phyloP scores from a whole-genome alignment of 768 basidiomycete genomes.

The Pluteus cervinus region DNA sequence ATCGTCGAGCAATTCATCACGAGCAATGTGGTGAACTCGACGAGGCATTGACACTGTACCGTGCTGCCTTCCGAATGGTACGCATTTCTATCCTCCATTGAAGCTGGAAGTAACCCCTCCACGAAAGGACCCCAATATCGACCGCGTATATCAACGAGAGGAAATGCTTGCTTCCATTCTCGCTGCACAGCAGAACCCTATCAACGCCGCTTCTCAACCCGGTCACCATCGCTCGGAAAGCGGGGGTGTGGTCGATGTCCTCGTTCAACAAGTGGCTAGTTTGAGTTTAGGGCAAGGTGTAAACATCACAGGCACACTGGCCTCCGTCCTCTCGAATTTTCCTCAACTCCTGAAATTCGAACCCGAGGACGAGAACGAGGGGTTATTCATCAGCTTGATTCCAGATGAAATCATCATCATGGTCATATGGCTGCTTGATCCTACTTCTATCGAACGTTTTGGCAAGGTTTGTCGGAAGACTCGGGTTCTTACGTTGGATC shows the following conservation, averaged over 20 bases:
- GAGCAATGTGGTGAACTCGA: constrained; percentile 75
- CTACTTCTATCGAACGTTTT: constrained; percentile 70
- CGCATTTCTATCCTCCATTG: constrained; percentile 7
- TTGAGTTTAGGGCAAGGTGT: constrained; percentile 15
- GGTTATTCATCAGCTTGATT: constrained; percentile 47
- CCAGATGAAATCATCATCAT: constrained; percentile 75
- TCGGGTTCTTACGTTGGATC: constrained; percentile 63
- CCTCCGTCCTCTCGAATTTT: constrained; percentile 42
- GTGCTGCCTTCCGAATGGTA: constrained; percentile 70
- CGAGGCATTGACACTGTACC: constrained; percentile 70
- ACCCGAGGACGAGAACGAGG: constrained; percentile 61
- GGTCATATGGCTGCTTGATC: constrained; percentile 63
- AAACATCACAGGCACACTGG: constrained; percentile 35
- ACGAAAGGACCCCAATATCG: constrained; percentile 59
- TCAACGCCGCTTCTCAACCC: too few species aligned
- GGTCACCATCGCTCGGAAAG: too few species aligned
- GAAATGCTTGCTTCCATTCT: constrained; percentile 39
- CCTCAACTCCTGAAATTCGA: constrained; percentile 48
- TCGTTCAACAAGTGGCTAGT: too few species aligned
- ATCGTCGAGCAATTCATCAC: constrained; percentile 60
- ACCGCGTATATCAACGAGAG: constrained; percentile 58
- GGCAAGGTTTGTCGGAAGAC: constrained; percentile 69
- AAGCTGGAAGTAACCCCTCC: not conserved
- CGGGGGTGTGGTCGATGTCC: too few species aligned
- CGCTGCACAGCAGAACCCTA: constrained; percentile 20